These are phyloP conservation scores for Coemansia sp. DNA, from an alignment of 192 early-diverging fungal genomes.

Conservation along the genomic window DNA sequence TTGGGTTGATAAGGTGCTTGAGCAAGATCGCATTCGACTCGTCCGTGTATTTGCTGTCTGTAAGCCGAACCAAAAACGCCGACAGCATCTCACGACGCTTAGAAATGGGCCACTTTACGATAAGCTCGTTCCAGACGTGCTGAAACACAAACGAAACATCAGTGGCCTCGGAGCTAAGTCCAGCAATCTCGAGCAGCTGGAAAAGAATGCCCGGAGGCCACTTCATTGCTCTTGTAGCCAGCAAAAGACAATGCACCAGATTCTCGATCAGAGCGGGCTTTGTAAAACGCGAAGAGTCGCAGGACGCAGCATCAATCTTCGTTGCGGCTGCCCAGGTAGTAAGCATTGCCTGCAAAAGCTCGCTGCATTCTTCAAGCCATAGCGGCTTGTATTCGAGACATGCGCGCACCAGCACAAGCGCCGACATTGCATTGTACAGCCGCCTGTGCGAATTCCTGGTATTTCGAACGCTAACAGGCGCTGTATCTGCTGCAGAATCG, in stretches of 20 bases:
- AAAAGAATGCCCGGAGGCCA: slow-evolving; percentile 40
- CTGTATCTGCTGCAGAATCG: neutral
- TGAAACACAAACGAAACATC: slow-evolving; percentile 42
- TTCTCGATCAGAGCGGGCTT: slow-evolving; percentile 35
- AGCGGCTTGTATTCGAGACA: slow-evolving; percentile 26
- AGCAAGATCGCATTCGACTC: slow-evolving; percentile 72
- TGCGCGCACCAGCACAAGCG: slow-evolving; percentile 18
- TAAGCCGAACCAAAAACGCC: slow-evolving; percentile 72
- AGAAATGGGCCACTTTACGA: slow-evolving; percentile 69
- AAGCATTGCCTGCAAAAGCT: slow-evolving; percentile 30
- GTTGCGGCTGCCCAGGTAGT: slow-evolving; percentile 21
- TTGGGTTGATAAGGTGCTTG: slow-evolving; percentile 82
- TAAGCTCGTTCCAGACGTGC: slow-evolving; percentile 40
- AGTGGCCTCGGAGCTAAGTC: slow-evolving; percentile 37
- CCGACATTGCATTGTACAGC: slow-evolving; percentile 33
- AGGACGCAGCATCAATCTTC: slow-evolving; percentile 2
- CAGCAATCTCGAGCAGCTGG: slow-evolving; percentile 38
- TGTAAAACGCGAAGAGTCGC: slow-evolving; percentile 28
- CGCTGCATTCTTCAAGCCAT: slow-evolving; percentile 41
- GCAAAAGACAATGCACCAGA: slow-evolving; percentile 31
- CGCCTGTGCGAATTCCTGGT: slow-evolving; percentile 18
- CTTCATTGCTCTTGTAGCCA: slow-evolving; percentile 33
- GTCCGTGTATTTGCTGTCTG: slow-evolving; percentile 59
- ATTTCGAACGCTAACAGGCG: neutral
- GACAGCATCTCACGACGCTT: slow-evolving; percentile 52